Percentiles rank a stretch among this genome's conserved stretches.
Conservation (phyloP, 805 yeast species). For the Candida insectalens region DNA sequence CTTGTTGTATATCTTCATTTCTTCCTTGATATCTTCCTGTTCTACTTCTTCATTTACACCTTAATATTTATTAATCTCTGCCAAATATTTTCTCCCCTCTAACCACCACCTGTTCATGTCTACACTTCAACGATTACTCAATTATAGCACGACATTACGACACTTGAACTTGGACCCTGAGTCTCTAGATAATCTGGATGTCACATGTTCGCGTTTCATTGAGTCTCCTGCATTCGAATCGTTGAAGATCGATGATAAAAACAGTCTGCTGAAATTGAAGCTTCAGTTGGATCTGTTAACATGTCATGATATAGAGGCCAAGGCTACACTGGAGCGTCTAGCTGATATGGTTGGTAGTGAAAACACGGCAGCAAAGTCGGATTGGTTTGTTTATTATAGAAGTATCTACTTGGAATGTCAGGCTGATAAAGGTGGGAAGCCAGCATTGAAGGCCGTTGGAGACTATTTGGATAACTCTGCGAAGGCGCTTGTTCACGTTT, state of each 20-base stretch:
- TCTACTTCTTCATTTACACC: too few species aligned
- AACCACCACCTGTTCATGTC: neutral
- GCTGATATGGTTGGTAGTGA: slow-evolving; percentile 35
- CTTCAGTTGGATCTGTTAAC: slow-evolving; percentile 55
- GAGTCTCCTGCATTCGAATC: neutral
- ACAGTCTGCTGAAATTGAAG: slow-evolving; percentile 58
- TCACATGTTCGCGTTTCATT: neutral
- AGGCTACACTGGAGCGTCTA: slow-evolving; percentile 50
- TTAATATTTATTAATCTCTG: too few species aligned
- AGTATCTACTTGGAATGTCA: slow-evolving; percentile 50
- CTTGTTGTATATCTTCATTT: too few species aligned
- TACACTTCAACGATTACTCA: slow-evolving; percentile 1
- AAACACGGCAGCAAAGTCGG: slow-evolving; percentile 37
- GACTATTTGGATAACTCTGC: slow-evolving; percentile 22
- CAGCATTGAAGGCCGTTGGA: slow-evolving; percentile 16
- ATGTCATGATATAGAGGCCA: slow-evolving; percentile 65
- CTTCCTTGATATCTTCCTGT: too few species aligned
- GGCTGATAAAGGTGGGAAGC: slow-evolving; percentile 2
- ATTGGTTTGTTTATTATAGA: slow-evolving; percentile 45
- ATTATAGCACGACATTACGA: slow-evolving; percentile 1
- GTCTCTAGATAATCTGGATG: slow-evolving; percentile 1
- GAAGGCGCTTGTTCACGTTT: slow-evolving; percentile 9
- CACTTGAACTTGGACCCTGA: slow-evolving; percentile 1
- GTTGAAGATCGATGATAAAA: slow-evolving; percentile 35
- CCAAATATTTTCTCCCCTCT: too few species aligned